Evolutionary conservation across 495 filamentous ascomycete species (phyloP).

Genomic region (Opeltia flavorubescens): DNA sequence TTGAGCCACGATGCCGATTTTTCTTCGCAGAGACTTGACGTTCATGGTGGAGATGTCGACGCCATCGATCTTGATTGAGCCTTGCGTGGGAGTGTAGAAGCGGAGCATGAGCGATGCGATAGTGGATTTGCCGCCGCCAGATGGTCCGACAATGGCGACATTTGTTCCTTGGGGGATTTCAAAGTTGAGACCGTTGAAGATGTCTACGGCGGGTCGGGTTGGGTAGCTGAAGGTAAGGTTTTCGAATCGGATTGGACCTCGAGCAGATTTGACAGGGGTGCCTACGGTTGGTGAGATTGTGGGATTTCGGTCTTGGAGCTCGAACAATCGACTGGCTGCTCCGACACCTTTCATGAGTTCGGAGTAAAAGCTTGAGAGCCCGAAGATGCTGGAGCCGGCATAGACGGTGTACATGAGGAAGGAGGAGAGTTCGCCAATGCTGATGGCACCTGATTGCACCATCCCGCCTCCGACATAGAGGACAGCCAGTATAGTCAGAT

Average conservation of each 20-base stretch:
- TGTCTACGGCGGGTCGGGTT: slow-evolving; percentile 73
- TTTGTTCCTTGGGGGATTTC: slow-evolving; percentile 85
- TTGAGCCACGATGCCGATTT: slow-evolving; percentile 89
- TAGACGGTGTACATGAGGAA: slow-evolving; percentile 98
- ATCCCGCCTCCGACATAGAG: slow-evolving; percentile 83
- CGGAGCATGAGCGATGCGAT: slow-evolving; percentile 77
- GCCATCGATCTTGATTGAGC: slow-evolving; percentile 72
- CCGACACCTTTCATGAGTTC: slow-evolving; percentile 98
- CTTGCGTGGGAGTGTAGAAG: slow-evolving; percentile 73
- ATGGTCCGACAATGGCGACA: slow-evolving; percentile 91
- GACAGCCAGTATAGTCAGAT: slow-evolving; percentile 88
- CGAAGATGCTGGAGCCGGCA: slow-evolving; percentile 81
- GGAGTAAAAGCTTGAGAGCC: slow-evolving; percentile 88
- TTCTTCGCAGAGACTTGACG: slow-evolving; percentile 81
- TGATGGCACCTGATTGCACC: slow-evolving; percentile 74
- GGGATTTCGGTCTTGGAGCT: slow-evolving; percentile 84
- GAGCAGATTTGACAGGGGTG: slow-evolving; percentile 59
- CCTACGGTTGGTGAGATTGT: slow-evolving; percentile 76
- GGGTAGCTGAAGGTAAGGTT: slow-evolving; percentile 82
- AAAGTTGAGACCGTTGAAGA: slow-evolving; percentile 82
- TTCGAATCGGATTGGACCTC: slow-evolving; percentile 74
- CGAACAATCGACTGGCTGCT: slow-evolving; percentile 86
- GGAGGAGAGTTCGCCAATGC: slow-evolving; percentile 82
- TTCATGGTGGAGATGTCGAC: slow-evolving; percentile 79
- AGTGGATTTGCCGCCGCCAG: slow-evolving; percentile 88